Evolutionary conservation across 768 basidiomycete species (phyloP).

Genomic region (Coprinopsis marcescibilis): DNA sequence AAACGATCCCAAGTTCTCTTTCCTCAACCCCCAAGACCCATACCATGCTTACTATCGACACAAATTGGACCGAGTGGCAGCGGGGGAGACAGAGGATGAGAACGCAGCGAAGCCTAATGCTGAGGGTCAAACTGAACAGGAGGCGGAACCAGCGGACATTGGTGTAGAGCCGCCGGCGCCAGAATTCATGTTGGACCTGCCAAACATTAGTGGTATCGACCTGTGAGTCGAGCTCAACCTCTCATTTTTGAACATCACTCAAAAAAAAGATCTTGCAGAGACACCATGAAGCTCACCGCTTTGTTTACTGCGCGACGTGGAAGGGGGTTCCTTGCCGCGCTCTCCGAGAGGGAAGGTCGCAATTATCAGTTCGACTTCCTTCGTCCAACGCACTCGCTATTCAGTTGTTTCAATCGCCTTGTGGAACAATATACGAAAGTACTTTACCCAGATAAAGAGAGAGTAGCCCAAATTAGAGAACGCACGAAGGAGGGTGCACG

Average conservation of each 20-base stretch:
- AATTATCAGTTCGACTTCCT: slow-evolving; percentile 99
- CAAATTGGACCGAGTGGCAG: slow-evolving; percentile 76
- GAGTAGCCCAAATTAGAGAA: slow-evolving; percentile 62
- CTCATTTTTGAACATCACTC: not conserved
- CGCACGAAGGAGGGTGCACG: slow-evolving; percentile 59
- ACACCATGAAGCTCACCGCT: slow-evolving; percentile 94
- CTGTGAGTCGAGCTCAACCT: slow-evolving; percentile 52
- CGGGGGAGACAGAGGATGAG: slow-evolving; percentile 71
- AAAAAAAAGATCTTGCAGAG: slow-evolving; percentile 40
- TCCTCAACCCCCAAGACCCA: slow-evolving; percentile 93
- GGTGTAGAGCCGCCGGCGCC: slow-evolving; percentile 73
- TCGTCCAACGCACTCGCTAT: slow-evolving; percentile 91
- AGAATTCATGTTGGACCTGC: slow-evolving; percentile 82
- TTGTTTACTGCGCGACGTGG: slow-evolving; percentile 93
- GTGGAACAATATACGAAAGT: slow-evolving; percentile 95
- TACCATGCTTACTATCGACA: slow-evolving; percentile 98
- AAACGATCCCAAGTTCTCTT: slow-evolving; percentile 96
- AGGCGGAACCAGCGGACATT: slow-evolving; percentile 50
- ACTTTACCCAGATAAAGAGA: slow-evolving; percentile 75
- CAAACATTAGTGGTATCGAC: slow-evolving; percentile 84
- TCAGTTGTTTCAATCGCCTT: slow-evolving; percentile 93
- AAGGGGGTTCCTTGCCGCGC: slow-evolving; percentile 73
- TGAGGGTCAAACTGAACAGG: slow-evolving; percentile 38
- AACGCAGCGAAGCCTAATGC: slow-evolving; percentile 24
- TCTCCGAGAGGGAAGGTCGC: slow-evolving; percentile 84